phyloP scores from a whole-genome alignment of 768 basidiomycete species.

The Austroboletus eburneus region DNA sequence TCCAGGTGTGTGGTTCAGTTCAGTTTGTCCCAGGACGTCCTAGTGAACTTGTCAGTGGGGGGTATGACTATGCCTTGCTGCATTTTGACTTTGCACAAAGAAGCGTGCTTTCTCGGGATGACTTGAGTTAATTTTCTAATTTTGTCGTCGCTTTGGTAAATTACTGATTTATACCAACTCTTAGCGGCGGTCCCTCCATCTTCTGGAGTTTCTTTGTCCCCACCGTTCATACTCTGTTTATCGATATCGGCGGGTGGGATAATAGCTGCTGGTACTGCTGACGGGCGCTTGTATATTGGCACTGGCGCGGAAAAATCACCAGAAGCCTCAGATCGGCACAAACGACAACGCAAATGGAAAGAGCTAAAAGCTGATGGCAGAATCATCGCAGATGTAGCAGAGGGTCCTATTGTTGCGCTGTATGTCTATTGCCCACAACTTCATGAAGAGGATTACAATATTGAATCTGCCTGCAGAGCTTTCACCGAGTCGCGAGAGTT shows the following conservation, averaged over 20 bases:
- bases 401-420: constrained; percentile 74
- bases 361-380: constrained; percentile 53
- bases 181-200: constrained; percentile 38
- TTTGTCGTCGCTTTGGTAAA: not conserved
- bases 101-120: constrained; percentile 51
- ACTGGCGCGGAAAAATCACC: constrained; percentile 57
- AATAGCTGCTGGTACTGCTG: constrained; percentile 69
- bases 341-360: constrained; percentile 64
- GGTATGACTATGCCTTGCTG: constrained; percentile 65
- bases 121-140: constrained; percentile 45
- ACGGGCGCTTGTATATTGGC: constrained; percentile 69
- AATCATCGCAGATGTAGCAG: constrained; percentile 48
- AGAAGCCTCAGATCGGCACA: constrained; percentile 37
- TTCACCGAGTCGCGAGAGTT: constrained; percentile 47
- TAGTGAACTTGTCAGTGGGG: constrained; percentile 70
- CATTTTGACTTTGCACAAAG: constrained; percentile 65
- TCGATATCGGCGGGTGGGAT: constrained; percentile 56
- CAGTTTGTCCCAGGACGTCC: constrained; percentile 70
- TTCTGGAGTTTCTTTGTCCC: constrained; percentile 57
- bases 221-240: constrained; percentile 68
- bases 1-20: constrained; percentile 66
- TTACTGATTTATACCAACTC: constrained; percentile 1
- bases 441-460: not conserved
- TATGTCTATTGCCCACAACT: constrained; percentile 30
- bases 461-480: constrained; percentile 33